Conservation (phyloP, 2,329 filamentous ascomycete genomes). For the Purpureocillium lavendulum region DNA sequence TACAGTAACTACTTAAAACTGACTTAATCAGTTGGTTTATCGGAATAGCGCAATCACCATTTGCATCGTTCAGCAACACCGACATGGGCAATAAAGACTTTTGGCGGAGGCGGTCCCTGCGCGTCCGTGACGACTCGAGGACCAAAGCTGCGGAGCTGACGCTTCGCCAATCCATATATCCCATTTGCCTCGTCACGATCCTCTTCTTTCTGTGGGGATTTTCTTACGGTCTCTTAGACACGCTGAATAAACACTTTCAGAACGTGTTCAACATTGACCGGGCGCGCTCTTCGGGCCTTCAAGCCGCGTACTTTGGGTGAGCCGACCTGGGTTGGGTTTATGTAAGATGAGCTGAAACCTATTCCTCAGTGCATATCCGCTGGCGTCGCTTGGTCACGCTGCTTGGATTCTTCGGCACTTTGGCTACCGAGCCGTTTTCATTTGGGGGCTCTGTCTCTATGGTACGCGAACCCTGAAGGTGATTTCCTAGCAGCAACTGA, state of each 20-base stretch:
- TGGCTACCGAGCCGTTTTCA: conserved; percentile 61
- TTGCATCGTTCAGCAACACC: no score
- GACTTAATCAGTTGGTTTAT: no score
- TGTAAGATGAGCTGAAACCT: background rate
- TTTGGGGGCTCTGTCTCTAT: conserved; percentile 60
- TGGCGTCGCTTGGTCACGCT: conserved; percentile 58
- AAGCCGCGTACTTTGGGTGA: conserved; percentile 49
- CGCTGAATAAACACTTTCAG: conserved; percentile 43
- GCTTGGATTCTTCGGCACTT: conserved; percentile 56
- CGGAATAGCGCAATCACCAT: no score
- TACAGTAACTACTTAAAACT: no score
- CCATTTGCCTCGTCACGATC: conserved; percentile 46
- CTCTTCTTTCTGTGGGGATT: conserved; percentile 41
- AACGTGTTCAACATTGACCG: conserved; percentile 33
- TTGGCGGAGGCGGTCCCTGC: conserved; percentile 34
- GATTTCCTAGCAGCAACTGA: no score
- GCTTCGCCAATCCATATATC: conserved; percentile 56
- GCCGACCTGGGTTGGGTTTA: no score
- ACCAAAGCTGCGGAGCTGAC: conserved; percentile 48
- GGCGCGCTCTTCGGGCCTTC: conserved; percentile 36
- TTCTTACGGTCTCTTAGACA: conserved; percentile 36
- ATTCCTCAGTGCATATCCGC: conserved; percentile 55
- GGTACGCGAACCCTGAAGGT: no score
- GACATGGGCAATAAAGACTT: conserved; percentile 34
- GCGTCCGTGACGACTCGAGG: conserved; percentile 29